Conservation (phyloP, 129 eudicot genomes). For the Cynara cardunculus region DNA sequence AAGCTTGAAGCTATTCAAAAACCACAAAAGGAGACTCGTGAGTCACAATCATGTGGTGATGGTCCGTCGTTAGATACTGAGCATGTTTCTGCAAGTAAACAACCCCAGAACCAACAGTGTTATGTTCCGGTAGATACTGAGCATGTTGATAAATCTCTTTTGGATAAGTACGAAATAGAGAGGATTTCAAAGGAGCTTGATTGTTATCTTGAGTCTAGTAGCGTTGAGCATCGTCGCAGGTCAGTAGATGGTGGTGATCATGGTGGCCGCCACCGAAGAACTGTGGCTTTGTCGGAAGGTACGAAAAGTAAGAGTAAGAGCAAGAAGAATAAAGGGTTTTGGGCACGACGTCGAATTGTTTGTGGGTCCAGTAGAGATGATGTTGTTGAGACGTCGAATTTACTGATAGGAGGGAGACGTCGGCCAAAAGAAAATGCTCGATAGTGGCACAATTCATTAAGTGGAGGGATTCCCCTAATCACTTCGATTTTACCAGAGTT, state of each 20-base stretch:
- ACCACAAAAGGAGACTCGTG: neutral
- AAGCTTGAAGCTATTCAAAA: slow-evolving; percentile 52
- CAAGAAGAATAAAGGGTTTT: slow-evolving; percentile 25
- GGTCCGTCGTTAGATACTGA: neutral
- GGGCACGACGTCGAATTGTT: slow-evolving; percentile 20
- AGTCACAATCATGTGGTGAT: neutral
- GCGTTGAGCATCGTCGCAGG: slow-evolving; percentile 7
- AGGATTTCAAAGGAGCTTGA: slow-evolving; percentile 45
- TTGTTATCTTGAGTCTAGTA: slow-evolving; percentile 34
- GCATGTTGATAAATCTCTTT: slow-evolving; percentile 32
- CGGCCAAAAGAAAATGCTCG: neutral
- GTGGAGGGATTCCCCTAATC: neutral
- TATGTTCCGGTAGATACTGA: neutral
- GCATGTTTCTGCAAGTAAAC: neutral
- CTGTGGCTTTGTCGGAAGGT: slow-evolving; percentile 4
- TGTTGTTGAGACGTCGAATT: slow-evolving; percentile 28
- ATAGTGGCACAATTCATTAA: neutral
- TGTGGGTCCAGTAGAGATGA: slow-evolving; percentile 46
- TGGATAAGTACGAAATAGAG: slow-evolving; percentile 57
- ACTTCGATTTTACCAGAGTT: neutral
- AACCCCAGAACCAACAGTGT: neutral
- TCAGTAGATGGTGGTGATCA: slow-evolving; percentile 2
- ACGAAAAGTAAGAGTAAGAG: slow-evolving; percentile 7
- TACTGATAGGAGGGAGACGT: neutral
- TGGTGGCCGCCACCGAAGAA: slow-evolving; percentile 14